Conservation (phyloP, 2,329 filamentous ascomycete species). For the Sarocladium brachiariae region DNA sequence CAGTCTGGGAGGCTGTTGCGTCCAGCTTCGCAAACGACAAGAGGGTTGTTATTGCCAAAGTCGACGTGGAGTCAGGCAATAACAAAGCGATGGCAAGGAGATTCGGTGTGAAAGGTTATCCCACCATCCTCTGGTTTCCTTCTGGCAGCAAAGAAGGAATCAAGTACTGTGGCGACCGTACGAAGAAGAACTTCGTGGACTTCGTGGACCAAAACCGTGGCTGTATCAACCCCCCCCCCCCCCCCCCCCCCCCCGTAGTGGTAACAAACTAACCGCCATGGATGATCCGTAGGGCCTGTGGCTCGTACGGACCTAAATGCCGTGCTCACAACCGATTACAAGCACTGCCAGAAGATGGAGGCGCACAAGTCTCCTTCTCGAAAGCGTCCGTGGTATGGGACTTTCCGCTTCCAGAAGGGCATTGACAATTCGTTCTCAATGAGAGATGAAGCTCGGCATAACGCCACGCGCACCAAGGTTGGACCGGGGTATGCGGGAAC, state of each 20-base stretch:
- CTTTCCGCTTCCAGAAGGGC: slow-evolving; percentile 1
- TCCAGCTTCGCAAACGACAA: slow-evolving; percentile 71
- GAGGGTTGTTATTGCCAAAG: slow-evolving; percentile 82
- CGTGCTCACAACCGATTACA: slow-evolving; percentile 2
- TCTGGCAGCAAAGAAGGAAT: slow-evolving; percentile 69
- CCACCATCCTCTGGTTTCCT: slow-evolving; percentile 97
- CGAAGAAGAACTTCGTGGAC: slow-evolving; percentile 66
- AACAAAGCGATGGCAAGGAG: slow-evolving; percentile 70
- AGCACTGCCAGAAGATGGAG: slow-evolving; percentile 8
- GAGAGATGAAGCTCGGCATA: slow-evolving; percentile 1
- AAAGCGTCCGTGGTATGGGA: slow-evolving; percentile 1
- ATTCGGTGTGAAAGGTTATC: slow-evolving; percentile 78
- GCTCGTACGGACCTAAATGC: background rate
- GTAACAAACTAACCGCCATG: background rate
- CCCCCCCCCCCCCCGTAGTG: too few species aligned
- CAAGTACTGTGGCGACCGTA: slow-evolving; percentile 68
- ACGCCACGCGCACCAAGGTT: slow-evolving; percentile 1
- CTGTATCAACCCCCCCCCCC: too few species aligned
- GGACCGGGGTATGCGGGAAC: background rate
- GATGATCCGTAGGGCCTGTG: background rate
- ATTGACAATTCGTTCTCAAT: slow-evolving; percentile 1
- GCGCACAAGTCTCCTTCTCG: slow-evolving; percentile 2
- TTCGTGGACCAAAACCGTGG: slow-evolving; percentile 88
- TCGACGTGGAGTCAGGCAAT: slow-evolving; percentile 85
- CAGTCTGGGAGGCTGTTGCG: slow-evolving; percentile 82